phyloP scores from a whole-genome alignment of 2,329 filamentous ascomycete species.

The Penicillium sp. region DNA sequence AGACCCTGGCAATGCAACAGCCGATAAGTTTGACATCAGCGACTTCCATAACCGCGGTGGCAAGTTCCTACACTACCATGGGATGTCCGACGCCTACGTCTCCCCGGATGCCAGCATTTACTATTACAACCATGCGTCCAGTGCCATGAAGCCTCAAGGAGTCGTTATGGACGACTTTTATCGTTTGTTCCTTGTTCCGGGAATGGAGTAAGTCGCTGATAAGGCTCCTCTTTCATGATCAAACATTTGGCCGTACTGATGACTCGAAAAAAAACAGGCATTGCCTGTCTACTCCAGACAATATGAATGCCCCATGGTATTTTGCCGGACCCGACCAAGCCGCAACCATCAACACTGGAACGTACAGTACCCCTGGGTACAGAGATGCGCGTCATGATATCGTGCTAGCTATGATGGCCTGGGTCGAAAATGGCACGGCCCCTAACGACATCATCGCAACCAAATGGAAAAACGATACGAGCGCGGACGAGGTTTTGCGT shows the following conservation, averaged over 20 bases:
- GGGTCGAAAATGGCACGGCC: slow-evolving; percentile 21
- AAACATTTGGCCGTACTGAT: not conserved
- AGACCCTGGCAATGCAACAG: slow-evolving; percentile 12
- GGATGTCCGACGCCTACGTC: slow-evolving; percentile 10
- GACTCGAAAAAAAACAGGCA: not conserved
- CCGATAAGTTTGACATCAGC: slow-evolving; percentile 11
- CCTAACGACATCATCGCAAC: slow-evolving; percentile 18
- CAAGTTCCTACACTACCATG: slow-evolving; percentile 20
- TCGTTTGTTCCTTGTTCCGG: slow-evolving; percentile 17
- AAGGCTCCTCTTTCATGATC: too few species aligned
- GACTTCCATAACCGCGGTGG: slow-evolving; percentile 11
- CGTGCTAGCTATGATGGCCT: slow-evolving; percentile 19
- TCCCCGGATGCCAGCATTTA: slow-evolving; percentile 2
- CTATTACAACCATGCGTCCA: slow-evolving; percentile 1
- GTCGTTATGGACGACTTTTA: slow-evolving; percentile 17
- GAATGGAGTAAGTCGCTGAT: slow-evolving; percentile 11
- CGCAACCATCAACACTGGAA: not conserved
- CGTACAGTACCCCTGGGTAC: slow-evolving; percentile 10
- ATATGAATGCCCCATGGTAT: slow-evolving; percentile 6
- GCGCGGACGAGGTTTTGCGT: not conserved
- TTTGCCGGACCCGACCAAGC: slow-evolving; percentile 10
- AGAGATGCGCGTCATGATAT: slow-evolving; percentile 18
- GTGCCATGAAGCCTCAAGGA: not conserved
- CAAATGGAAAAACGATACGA: slow-evolving; percentile 8
- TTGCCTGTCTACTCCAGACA: slow-evolving; percentile 1